Base-by-base conservation (phyloP, 106 monocot genomes). In the Amphibolis antarctica region DNA sequence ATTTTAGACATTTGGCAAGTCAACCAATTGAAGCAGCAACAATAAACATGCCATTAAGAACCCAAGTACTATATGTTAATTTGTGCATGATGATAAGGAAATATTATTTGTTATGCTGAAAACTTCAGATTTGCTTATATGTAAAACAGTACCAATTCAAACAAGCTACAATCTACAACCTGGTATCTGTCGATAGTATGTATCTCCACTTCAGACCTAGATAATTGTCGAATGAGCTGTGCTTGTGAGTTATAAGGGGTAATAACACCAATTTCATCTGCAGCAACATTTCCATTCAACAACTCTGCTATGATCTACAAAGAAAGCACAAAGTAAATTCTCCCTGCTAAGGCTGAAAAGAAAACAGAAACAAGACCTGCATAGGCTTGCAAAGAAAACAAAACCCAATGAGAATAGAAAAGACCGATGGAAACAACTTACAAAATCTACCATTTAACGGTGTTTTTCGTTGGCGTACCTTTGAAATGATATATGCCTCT, bases 101-200 rank as follows among this genome's bases (percentile, higher is more conserved):
- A 36, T 36, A 36, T 36, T 36, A 2, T 36, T 36, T 36, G 36
- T 4, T 21, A 24, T 10, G 53, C 22, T 4, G 10, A 24, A n/a
- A 23, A 53, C 53, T 10, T 53, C 23, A 23, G 23, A 50, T 18
- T 15, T 15, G n/a, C 50, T 18, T 14, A 17, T 15, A 12, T 30
- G 31, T 59, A n/a, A 36, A 59, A 28, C 18, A n/a, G 15, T 17
- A 29, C 4, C 28, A 59, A 30, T 12, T 31, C 4, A 28, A 17
- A 28, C 20, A 28, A 17, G 30, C 12, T 17, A 36, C 59, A n/a
- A 29, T 11, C 15, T 17, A 12, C 13, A 57, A 96, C 96, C 89
- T 96, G 96, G 63, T 90, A 96, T 69, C 84, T 89, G 55, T 96
- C 96, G 62, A 96, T 96, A 22, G 96, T 96, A 46, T 96, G 86